These are phyloP conservation scores for Cyberlindnera subsufficiens DNA, from an alignment of 805 yeast genomes.

Conservation along the genomic window DNA sequence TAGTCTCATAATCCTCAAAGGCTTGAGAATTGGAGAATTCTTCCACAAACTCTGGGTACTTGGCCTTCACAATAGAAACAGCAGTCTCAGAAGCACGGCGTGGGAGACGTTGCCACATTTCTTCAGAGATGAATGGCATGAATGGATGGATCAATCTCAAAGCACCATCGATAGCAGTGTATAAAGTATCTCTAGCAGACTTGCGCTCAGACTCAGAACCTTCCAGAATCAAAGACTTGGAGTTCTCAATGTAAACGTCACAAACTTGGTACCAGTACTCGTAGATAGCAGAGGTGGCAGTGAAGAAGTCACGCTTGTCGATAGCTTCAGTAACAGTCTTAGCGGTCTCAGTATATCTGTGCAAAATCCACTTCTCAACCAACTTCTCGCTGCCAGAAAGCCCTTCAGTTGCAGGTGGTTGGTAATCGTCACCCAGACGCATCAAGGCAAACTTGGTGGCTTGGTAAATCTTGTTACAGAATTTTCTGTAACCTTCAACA, in stretches of 20 bases:
- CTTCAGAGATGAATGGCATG: conserved; percentile 97
- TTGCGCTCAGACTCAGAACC: conserved; percentile 80
- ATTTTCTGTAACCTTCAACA: conserved; percentile 98
- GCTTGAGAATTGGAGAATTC: conserved; percentile 62
- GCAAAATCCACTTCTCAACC: conserved; percentile 96
- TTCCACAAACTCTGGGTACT: conserved; percentile 62
- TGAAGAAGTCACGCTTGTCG: conserved; percentile 85
- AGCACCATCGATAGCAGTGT: conserved; percentile 89
- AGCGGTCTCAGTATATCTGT: conserved; percentile 70
- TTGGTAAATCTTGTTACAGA: conserved; percentile 98
- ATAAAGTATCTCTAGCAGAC: conserved; percentile 91
- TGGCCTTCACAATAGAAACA: conserved; percentile 69
- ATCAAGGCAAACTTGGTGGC: conserved; percentile 95
- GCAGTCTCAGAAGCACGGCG: conserved; percentile 69
- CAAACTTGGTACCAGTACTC: conserved; percentile 95
- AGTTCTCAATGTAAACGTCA: conserved; percentile 97
- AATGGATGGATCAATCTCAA: conserved; percentile 92
- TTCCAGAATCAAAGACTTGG: conserved; percentile 86
- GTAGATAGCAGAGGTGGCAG: conserved; percentile 80
- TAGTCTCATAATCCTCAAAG: conserved; percentile 72
- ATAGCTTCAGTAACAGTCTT: conserved; percentile 57
- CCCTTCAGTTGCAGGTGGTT: conserved; percentile 63
- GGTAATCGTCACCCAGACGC: conserved; percentile 84
- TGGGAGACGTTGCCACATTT: conserved; percentile 98
- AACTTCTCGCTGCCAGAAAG: conserved; percentile 77